Evolutionary conservation across 2,329 filamentous ascomycete species (phyloP).

Genomic region (Chaetomiaceae sp.): DNA sequence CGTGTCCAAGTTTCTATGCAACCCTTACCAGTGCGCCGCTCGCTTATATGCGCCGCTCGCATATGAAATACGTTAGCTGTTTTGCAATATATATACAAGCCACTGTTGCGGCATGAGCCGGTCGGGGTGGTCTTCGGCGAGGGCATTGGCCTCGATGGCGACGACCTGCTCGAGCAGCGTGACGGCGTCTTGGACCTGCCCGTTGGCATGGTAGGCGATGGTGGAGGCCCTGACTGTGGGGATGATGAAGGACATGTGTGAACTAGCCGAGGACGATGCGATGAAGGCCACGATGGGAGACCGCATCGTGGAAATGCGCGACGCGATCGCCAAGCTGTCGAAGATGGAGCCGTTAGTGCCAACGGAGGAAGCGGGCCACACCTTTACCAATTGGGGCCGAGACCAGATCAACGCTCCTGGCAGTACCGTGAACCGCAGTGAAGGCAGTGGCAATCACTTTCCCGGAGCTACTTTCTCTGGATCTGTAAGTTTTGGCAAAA

Average conservation of each 20-base stretch:
- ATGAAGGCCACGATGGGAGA: constrained; percentile 1
- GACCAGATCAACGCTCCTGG: constrained; percentile 1
- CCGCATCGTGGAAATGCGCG: constrained; percentile 1
- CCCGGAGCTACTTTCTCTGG: constrained; percentile 1
- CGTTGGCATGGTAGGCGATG: no score
- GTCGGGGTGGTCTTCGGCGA: no score
- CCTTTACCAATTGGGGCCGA: constrained; percentile 1
- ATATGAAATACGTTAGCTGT: no score
- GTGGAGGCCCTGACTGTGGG: constrained; percentile 1
- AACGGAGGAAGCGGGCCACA: constrained; percentile 2
- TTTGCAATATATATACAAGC: no score
- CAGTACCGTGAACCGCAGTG: constrained; percentile 1
- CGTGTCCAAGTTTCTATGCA: no score
- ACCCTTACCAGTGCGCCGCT: no score
- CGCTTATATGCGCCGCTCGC: no score
- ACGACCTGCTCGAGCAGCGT: no score
- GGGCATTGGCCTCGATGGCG: no score
- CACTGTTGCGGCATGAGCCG: no score
- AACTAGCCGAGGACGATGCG: constrained; percentile 1
- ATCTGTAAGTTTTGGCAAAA: constrained; percentile 4
- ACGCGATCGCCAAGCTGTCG: constrained; percentile 2
- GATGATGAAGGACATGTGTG: constrained; percentile 5
- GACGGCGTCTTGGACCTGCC: no score
- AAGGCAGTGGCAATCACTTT: constrained; percentile 1
- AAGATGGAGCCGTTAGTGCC: constrained; percentile 2